Evolutionary conservation across 2,329 filamentous ascomycete species (phyloP).

Genomic region (Aspergillus carbonarius): DNA sequence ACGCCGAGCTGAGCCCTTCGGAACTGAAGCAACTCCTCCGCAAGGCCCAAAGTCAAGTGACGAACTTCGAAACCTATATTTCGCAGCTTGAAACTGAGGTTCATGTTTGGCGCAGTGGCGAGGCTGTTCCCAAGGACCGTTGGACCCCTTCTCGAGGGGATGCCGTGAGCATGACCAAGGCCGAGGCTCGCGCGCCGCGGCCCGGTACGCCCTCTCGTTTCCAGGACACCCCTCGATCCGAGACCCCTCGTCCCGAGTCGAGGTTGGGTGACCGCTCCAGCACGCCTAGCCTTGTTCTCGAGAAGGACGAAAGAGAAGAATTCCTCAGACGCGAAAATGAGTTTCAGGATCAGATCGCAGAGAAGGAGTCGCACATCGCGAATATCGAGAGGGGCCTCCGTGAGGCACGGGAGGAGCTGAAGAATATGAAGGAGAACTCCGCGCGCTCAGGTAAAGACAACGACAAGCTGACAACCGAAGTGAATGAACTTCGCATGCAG

Average conservation of each 20-base stretch:
- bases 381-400: constrained; percentile 76
- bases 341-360: constrained; percentile 91
- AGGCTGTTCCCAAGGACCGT: constrained; percentile 80
- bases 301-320: constrained; percentile 96
- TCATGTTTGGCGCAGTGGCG: constrained; percentile 81
- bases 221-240: constrained; percentile 52
- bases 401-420: constrained; percentile 82
- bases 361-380: constrained; percentile 81
- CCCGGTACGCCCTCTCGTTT: constrained; percentile 43
- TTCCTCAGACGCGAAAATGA: constrained; percentile 95
- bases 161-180: constrained; percentile 48
- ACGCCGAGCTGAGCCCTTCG: constrained; percentile 91
- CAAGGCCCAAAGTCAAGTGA: constrained; percentile 86
- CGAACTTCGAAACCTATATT: constrained; percentile 85
- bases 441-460: constrained; percentile 83
- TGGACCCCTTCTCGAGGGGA: constrained; percentile 73
- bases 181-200: constrained; percentile 48
- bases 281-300: constrained; percentile 82
- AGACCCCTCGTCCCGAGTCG: constrained; percentile 63
- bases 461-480: constrained; percentile 77
- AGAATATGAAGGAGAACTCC: constrained; percentile 81
- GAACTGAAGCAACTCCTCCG: constrained; percentile 92
- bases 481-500: constrained; percentile 95
- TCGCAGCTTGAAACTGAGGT: constrained; percentile 80
- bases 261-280: constrained; percentile 75